Evolutionary conservation across 192 early-diverging fungal genomes (phyloP).

Genomic region (Mortierella alpina): DNA sequence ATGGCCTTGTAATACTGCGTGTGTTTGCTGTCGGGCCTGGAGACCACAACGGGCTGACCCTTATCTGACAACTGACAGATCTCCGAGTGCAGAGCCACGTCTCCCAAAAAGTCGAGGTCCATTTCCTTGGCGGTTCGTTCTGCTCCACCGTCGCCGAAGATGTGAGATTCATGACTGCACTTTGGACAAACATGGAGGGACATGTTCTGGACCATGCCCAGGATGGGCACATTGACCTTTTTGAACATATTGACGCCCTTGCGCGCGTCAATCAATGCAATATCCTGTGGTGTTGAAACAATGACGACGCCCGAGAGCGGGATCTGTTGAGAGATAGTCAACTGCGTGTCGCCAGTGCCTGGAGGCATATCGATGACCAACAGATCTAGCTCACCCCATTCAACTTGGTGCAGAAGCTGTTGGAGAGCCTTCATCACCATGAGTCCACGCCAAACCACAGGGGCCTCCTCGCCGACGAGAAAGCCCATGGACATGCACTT

Average conservation of each 20-base stretch:
- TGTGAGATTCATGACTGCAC: constrained; percentile 79
- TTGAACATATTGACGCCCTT: constrained; percentile 87
- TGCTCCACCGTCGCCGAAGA: constrained; percentile 80
- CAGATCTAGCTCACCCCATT: constrained; percentile 81
- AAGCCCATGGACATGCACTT: constrained; percentile 95
- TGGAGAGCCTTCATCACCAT: constrained; percentile 96
- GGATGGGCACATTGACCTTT: constrained; percentile 84
- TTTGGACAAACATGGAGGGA: constrained; percentile 81
- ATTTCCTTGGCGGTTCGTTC: constrained; percentile 70
- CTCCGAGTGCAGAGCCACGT: constrained; percentile 80
- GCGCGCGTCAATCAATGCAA: constrained; percentile 82
- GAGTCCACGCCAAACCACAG: constrained; percentile 91
- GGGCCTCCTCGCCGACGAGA: constrained; percentile 74
- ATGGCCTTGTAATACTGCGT: constrained; percentile 63
- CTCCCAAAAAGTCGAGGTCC: constrained; percentile 75
- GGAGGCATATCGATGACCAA: constrained; percentile 93
- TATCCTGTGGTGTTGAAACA: constrained; percentile 92
- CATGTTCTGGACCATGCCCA: constrained; percentile 94
- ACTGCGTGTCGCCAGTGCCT: constrained; percentile 91
- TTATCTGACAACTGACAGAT: constrained; percentile 78
- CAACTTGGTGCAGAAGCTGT: constrained; percentile 85
- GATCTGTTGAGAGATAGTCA: constrained; percentile 84
- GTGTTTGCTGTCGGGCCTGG: constrained; percentile 63
- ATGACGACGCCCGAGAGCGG: constrained; percentile 76
- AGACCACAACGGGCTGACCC: constrained; percentile 78